These are phyloP conservation scores for Fusarium setosum DNA, from an alignment of 2,329 filamentous ascomycete species.

Conservation along the genomic window DNA sequence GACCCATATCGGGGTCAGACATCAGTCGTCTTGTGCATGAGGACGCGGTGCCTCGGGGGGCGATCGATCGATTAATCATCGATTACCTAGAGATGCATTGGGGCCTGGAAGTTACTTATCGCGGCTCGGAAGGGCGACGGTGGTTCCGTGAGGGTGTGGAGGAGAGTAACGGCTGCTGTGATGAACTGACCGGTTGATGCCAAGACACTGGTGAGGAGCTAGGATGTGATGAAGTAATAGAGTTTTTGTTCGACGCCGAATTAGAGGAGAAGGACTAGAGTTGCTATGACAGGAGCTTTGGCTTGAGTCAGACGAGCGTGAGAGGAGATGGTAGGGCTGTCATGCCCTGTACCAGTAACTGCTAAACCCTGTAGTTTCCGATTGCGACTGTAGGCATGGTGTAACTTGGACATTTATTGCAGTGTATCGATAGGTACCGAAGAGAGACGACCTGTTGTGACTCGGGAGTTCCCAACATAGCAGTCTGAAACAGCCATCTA, in stretches of 20 bases:
- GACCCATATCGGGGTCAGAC: neutral
- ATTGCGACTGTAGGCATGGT: too few species aligned
- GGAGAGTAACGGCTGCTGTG: neutral
- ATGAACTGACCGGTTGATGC: neutral
- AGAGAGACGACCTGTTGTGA: neutral
- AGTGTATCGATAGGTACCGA: too few species aligned
- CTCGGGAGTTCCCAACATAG: neutral
- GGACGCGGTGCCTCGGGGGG: neutral
- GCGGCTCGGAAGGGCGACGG: neutral
- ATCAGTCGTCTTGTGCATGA: neutral
- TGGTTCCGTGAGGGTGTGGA: slow-evolving; percentile 3
- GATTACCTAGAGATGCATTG: too few species aligned
- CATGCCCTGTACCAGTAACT: too few species aligned
- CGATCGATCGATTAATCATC: neutral
- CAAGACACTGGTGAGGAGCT: neutral
- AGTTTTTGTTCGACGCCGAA: neutral
- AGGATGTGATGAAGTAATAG: neutral
- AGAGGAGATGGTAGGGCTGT: neutral
- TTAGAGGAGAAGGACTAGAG: neutral
- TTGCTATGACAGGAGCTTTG: neutral
- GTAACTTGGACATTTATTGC: too few species aligned
- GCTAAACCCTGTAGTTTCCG: too few species aligned
- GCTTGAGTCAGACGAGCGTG: neutral
- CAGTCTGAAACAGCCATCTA: neutral
- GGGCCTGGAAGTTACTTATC: too few species aligned